Conservation (phyloP, 192 early-diverging fungal species). For the Umbelopsis sp. region DNA sequence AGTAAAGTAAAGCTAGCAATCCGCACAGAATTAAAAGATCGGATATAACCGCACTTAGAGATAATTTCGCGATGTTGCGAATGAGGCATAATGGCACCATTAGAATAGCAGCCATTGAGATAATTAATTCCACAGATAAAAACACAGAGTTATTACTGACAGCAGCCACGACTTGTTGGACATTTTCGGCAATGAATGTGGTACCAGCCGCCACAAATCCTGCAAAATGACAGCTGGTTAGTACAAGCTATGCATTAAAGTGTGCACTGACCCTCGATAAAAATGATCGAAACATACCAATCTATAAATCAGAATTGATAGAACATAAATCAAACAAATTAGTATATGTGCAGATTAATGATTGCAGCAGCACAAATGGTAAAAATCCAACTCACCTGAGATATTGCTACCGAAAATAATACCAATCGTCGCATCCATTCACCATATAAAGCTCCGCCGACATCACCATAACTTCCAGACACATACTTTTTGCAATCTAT, state of each 20-base stretch:
- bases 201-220: constrained; percentile 57
- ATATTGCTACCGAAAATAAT: constrained; percentile 66
- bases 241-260: too few relatives aligned
- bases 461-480: constrained; percentile 71
- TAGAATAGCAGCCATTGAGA: constrained; percentile 65
- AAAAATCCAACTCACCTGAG: constrained; percentile 53
- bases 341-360: background rate
- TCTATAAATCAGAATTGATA: background rate
- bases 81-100: constrained; percentile 85
- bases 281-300: background rate
- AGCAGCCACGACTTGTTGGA: constrained; percentile 70
- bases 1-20: constrained; percentile 71
- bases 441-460: constrained; percentile 67
- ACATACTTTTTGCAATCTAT: constrained; percentile 62
- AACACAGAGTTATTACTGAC: constrained; percentile 64
- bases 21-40: constrained; percentile 89
- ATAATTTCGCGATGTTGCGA: constrained; percentile 82
- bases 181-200: constrained; percentile 88
- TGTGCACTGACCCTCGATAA: too few relatives aligned
- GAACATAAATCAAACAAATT: background rate
- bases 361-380: background rate
- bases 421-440: constrained; percentile 65
- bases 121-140: constrained; percentile 68
- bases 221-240: background rate
- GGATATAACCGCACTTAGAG: constrained; percentile 75